phyloP scores from a whole-genome alignment of 371 early-diverging fungal species.

The Mortierella sp. region DNA sequence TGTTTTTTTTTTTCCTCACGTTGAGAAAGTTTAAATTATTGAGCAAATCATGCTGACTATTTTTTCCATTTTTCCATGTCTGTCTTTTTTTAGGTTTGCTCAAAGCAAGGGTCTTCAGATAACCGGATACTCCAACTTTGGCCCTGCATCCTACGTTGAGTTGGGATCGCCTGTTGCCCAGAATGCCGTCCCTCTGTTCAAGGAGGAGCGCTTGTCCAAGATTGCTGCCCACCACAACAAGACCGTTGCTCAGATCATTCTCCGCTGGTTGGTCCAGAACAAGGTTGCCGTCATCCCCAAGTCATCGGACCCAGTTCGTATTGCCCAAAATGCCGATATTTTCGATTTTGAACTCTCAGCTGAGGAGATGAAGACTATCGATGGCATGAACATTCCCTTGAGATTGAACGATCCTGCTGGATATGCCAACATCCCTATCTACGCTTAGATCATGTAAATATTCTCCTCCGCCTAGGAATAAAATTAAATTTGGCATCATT shows the following conservation, averaged over 20 bases:
- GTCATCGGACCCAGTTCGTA: slow-evolving; percentile 62
- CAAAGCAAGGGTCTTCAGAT: slow-evolving; percentile 65
- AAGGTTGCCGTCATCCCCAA: slow-evolving; percentile 77
- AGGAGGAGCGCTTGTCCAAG: slow-evolving; percentile 39
- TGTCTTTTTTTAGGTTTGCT: slow-evolving; percentile 36
- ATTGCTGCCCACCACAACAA: slow-evolving; percentile 60
- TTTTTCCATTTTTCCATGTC: not conserved
- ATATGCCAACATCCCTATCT: slow-evolving; percentile 56
- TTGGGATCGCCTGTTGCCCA: slow-evolving; percentile 50
- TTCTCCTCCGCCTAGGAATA: too few species aligned
- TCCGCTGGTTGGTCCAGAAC: slow-evolving; percentile 71
- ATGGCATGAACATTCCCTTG: slow-evolving; percentile 37
- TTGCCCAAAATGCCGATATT: slow-evolving; percentile 62
- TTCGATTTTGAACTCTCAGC: slow-evolving; percentile 58
- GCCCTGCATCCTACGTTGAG: slow-evolving; percentile 69
- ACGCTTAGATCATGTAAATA: slow-evolving; percentile 40
- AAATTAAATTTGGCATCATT: too few species aligned
- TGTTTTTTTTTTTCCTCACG: too few species aligned
- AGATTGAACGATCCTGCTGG: slow-evolving; percentile 47
- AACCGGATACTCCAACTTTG: slow-evolving; percentile 75
- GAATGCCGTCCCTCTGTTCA: slow-evolving; percentile 52
- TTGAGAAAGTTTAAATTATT: not conserved
- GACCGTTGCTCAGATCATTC: slow-evolving; percentile 62
- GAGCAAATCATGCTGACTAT: not conserved
- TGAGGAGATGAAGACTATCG: slow-evolving; percentile 48